Evolutionary conservation across 306 rosid genomes (phyloP), one percentile per base, ranked within the genome.

Genomic region (Quercus parvula): DNA sequence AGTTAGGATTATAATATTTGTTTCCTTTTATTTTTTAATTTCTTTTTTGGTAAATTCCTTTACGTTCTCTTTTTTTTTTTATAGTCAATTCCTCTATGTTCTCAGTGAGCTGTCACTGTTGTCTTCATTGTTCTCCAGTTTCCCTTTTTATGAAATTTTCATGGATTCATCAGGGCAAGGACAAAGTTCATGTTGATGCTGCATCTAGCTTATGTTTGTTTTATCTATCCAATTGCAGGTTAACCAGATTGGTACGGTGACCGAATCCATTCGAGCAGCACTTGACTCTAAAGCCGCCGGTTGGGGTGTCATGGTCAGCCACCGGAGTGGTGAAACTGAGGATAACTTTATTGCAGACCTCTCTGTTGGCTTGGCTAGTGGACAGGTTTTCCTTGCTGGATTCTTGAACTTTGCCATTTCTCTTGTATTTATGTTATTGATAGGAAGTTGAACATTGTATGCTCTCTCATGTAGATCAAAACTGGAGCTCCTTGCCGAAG

Each of bases 291-390:
- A 96, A 83, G 97, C 98, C 28, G 98, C 99, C 6, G 97, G 99
- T 77, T 96, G 98, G 99, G 98, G 99, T 70, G 98, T 96, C 82
- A 96, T 96, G 99, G 99, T 96, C 78, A 93, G 99, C 87, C 98
- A 96, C 78, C 87, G 98, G 54, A 96, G 99, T 73, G 99, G 99
- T 31, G 99, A 96, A 89, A 96, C 99, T 28, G 98, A 96, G 81
- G 99, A 96, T 81, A 93, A 96, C 88, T 96, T 96, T 85, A 96
- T 96, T 71, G 99, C 99, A 20, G 99, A 96, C 84, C 99, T 96
- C 84, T 91, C 98, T 28, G 97, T 96, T 82, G 99, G 99, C 70
- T 88, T 96, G 91, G 99, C 99, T 62, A 96, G 99, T 75, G 96
- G 99, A 89, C 99, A 93, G 98, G 99, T 93, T 84, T 59, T 46